phyloP scores from a whole-genome alignment of 108 stramenopile species.

The Discostella pseudostelligera region DNA sequence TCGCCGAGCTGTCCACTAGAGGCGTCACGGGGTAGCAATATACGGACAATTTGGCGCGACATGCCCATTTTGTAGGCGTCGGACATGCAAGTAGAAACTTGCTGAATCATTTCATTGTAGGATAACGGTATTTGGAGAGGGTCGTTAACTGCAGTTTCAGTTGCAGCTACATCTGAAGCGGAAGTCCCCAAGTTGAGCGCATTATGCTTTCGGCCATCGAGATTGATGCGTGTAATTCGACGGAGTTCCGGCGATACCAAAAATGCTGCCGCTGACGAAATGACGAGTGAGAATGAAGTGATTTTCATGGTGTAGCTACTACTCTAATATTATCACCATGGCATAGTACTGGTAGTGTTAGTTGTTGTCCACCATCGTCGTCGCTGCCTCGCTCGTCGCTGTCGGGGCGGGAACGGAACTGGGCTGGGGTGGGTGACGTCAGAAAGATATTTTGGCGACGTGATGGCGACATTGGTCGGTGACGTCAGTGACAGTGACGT shows the following conservation, averaged over 20 bases:
- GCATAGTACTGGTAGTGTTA: too few species aligned
- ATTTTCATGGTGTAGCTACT: slow-evolving; percentile 13
- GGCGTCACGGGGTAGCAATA: slow-evolving; percentile 72
- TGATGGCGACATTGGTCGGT: too few species aligned
- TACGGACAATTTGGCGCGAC: slow-evolving; percentile 71
- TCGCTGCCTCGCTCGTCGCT: too few species aligned
- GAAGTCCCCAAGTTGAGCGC: neutral
- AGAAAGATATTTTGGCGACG: too few species aligned
- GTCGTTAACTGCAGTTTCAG: slow-evolving; percentile 12
- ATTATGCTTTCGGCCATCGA: neutral
- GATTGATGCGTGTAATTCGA: neutral
- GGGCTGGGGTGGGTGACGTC: too few species aligned
- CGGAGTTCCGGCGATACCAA: neutral
- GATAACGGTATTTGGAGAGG: slow-evolving; percentile 62
- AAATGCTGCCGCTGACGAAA: slow-evolving; percentile 7
- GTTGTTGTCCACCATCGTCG: too few species aligned
- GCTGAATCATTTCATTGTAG: slow-evolving; percentile 75
- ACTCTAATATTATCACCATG: too few species aligned
- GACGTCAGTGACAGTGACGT: too few species aligned
- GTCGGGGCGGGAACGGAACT: too few species aligned
- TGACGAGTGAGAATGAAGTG: neutral
- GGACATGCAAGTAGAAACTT: slow-evolving; percentile 61
- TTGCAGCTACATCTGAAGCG: slow-evolving; percentile 4
- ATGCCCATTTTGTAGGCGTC: slow-evolving; percentile 61
- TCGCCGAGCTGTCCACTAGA: slow-evolving; percentile 56